Conservation (phyloP, 352 stramenopile genomes). For the Pythium sukuiense region DNA sequence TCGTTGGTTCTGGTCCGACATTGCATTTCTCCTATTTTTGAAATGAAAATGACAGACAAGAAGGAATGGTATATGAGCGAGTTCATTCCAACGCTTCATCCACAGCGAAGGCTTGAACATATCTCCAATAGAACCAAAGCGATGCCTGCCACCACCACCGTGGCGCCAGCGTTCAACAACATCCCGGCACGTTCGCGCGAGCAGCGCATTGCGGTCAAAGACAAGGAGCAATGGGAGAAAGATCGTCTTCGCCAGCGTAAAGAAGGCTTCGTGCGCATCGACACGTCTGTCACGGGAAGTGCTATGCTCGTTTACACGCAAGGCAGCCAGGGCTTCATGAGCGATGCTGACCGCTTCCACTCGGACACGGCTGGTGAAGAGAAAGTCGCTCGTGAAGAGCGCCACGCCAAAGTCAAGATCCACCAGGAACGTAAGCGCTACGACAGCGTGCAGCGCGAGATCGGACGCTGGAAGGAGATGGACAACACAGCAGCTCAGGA, state of each 20-base stretch:
- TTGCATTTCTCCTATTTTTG: not conserved
- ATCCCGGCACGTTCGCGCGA: constrained; percentile 68
- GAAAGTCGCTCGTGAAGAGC: constrained; percentile 55
- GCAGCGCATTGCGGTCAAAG: constrained; percentile 64
- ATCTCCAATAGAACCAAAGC: not conserved
- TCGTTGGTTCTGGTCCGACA: not conserved
- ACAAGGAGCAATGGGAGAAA: constrained; percentile 83
- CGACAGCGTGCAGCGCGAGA: constrained; percentile 66
- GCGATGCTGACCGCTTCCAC: constrained; percentile 88
- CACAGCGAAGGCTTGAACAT: too few relatives aligned
- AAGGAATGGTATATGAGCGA: too few relatives aligned
- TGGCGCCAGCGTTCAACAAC: constrained; percentile 63
- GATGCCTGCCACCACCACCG: constrained; percentile 5
- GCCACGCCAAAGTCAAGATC: constrained; percentile 46
- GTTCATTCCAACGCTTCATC: too few relatives aligned
- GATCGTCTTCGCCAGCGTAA: constrained; percentile 62
- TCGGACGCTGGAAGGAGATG: constrained; percentile 86
- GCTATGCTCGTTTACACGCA: constrained; percentile 71
- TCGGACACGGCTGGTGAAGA: constrained; percentile 88
- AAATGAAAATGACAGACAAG: not conserved
- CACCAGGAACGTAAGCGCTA: constrained; percentile 67
- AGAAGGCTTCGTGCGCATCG: constrained; percentile 66
- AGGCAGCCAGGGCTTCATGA: constrained; percentile 75
- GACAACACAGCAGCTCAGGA: constrained; percentile 60
- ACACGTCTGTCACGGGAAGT: constrained; percentile 61